Percentiles rank a stretch among this genome's conserved stretches.
Conservation (phyloP, 257 asterid genomes). For the Penstemon barbatus region DNA sequence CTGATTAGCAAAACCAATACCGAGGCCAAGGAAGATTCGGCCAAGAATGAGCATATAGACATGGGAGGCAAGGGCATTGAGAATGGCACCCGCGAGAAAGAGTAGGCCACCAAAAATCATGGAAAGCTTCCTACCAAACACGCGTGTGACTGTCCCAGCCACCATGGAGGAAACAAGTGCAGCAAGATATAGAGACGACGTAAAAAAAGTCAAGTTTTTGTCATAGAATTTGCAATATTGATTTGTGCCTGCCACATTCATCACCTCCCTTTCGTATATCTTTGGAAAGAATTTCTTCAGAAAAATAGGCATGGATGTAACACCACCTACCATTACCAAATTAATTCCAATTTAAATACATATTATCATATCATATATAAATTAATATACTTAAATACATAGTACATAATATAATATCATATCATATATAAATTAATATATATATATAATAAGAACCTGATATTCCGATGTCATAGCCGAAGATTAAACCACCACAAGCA, state of each 20-base stretch:
- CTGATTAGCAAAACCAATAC: conserved; percentile 25
- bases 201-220: neutral
- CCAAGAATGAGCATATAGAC: neutral
- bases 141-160: neutral
- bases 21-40: conserved; percentile 12
- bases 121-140: neutral
- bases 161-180: neutral
- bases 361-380: too few species aligned
- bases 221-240: conserved; percentile 7
- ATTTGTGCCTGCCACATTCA: neutral
- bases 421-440: too few species aligned
- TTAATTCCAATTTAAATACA: too few species aligned
- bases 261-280: neutral
- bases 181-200: conserved; percentile 19
- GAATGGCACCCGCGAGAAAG: conserved; percentile 14
- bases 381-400: too few species aligned
- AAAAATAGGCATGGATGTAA: conserved; percentile 19
- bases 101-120: conserved; percentile 10
- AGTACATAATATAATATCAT: too few species aligned
- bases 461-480: too few species aligned
- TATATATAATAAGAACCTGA: too few species aligned
- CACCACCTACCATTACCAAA: conserved; percentile 1
- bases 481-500: too few species aligned
- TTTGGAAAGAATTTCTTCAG: conserved; percentile 18
- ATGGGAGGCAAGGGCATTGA: neutral